phyloP scores from a whole-genome alignment of 1,284 basidiomycete species.

The Ceratobasidium sp. region DNA sequence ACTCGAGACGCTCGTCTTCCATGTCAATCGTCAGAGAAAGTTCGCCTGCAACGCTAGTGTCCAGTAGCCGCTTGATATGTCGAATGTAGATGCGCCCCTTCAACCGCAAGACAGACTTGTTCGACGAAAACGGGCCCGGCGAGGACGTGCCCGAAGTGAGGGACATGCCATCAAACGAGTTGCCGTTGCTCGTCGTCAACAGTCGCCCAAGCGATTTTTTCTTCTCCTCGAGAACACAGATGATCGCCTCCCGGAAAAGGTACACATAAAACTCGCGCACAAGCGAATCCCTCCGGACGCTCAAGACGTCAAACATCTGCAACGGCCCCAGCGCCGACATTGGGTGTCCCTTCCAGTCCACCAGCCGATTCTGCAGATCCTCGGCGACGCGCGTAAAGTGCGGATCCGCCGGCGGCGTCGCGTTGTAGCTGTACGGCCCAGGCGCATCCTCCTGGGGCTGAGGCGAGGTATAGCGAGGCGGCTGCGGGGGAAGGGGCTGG shows the following conservation, averaged over 20 bases:
- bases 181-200: slow-evolving; percentile 58
- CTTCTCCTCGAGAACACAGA: slow-evolving; percentile 95
- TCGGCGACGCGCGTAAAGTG: slow-evolving; percentile 82
- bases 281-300: slow-evolving; percentile 85
- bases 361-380: slow-evolving; percentile 86
- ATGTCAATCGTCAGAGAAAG: slow-evolving; percentile 93
- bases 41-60: slow-evolving; percentile 79
- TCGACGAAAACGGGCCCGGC: slow-evolving; percentile 57
- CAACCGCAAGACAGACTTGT: slow-evolving; percentile 84
- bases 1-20: slow-evolving; percentile 92
- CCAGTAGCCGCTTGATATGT: slow-evolving; percentile 88
- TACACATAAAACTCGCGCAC: slow-evolving; percentile 94
- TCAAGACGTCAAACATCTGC: slow-evolving; percentile 90
- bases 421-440: slow-evolving; percentile 41
- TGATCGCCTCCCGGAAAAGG: slow-evolving; percentile 95
- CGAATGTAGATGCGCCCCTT: slow-evolving; percentile 95
- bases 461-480: slow-evolving; percentile 26
- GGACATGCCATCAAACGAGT: slow-evolving; percentile 55
- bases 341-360: slow-evolving; percentile 94
- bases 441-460: slow-evolving; percentile 39
- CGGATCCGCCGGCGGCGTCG: slow-evolving; percentile 43
- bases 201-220: slow-evolving; percentile 80
- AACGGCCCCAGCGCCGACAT: slow-evolving; percentile 82
- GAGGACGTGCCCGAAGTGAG: slow-evolving; percentile 59
- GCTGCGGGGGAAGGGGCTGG: slow-evolving; percentile 31